These are phyloP conservation scores for Diutina scorzettiae DNA, from an alignment of 1,139 yeast genomes.

Conservation along the genomic window DNA sequence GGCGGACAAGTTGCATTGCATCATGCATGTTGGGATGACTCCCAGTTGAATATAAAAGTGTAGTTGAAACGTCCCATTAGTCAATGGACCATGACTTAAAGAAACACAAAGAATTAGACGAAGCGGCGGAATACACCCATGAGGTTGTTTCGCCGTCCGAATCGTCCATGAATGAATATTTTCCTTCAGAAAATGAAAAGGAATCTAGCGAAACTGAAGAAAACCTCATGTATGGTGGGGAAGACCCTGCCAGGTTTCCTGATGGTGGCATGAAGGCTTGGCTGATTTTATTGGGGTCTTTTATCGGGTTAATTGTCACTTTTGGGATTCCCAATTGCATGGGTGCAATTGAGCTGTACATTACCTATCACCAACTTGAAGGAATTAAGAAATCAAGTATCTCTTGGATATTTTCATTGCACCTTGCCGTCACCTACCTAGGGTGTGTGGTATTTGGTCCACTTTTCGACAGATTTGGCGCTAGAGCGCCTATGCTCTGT, in stretches of 20 bases:
- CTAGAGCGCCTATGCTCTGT: slow-evolving; percentile 29
- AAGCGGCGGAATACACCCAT: background rate
- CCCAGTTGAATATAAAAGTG: no score
- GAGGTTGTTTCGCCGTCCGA: background rate
- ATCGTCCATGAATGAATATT: background rate
- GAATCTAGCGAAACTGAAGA: background rate
- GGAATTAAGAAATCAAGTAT: slow-evolving; percentile 8
- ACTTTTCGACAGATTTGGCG: slow-evolving; percentile 45
- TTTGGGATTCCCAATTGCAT: slow-evolving; percentile 50
- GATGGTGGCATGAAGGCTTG: slow-evolving; percentile 53
- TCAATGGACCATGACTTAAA: background rate
- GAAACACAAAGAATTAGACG: background rate
- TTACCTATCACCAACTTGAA: slow-evolving; percentile 36
- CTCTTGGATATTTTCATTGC: slow-evolving; percentile 25
- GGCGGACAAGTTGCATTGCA: no score
- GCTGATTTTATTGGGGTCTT: slow-evolving; percentile 49
- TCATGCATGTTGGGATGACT: no score
- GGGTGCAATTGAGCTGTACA: slow-evolving; percentile 51
- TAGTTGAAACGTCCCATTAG: no score
- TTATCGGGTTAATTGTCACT: slow-evolving; percentile 40
- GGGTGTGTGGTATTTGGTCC: slow-evolving; percentile 54
- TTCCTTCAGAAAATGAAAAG: background rate
- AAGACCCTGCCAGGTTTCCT: slow-evolving; percentile 25
- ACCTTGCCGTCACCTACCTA: slow-evolving; percentile 41
- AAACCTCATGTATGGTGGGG: background rate